Evolutionary conservation across 2,329 filamentous ascomycete genomes (phyloP).

Genomic region (Aspergillus ochraceoroseus): DNA sequence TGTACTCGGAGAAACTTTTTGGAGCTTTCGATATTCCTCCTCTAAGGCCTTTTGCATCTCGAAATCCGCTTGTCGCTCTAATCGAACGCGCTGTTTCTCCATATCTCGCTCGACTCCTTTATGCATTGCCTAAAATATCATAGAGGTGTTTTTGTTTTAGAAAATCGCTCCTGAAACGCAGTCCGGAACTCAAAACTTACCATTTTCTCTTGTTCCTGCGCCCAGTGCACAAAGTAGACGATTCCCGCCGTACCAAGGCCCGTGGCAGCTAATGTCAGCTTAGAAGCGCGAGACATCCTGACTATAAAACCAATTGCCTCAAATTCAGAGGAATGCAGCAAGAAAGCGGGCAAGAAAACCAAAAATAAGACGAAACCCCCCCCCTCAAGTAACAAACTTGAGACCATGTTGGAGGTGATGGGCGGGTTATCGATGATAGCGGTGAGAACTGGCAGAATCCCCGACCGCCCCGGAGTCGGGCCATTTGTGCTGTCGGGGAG

Average conservation of each 20-base stretch:
- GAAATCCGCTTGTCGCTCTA: constrained; percentile 88
- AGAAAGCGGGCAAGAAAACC: background rate
- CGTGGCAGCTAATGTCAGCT: constrained; percentile 74
- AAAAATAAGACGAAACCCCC: too few relatives aligned
- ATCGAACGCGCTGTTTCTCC: constrained; percentile 86
- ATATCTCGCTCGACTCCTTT: constrained; percentile 89
- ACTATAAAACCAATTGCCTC: background rate
- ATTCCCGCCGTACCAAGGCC: constrained; percentile 70
- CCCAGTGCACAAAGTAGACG: constrained; percentile 80
- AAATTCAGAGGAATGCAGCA: background rate
- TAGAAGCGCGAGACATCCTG: constrained; percentile 88
- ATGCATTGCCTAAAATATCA: constrained; percentile 70
- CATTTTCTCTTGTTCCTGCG: constrained; percentile 75
- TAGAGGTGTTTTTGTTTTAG: constrained; percentile 7
- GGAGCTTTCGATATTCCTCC: constrained; percentile 82
- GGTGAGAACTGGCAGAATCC: constrained; percentile 33
- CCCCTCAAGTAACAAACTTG: background rate
- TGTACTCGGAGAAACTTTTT: constrained; percentile 62
- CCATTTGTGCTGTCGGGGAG: constrained; percentile 31
- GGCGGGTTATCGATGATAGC: constrained; percentile 27
- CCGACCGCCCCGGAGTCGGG: constrained; percentile 30
- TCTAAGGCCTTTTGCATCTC: constrained; percentile 83
- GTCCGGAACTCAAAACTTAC: constrained; percentile 50
- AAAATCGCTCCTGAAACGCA: background rate
- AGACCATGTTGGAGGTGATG: constrained; percentile 10